phyloP scores from a whole-genome alignment of 1,284 basidiomycete genomes.

The Austroboletus novae-zelandiae region DNA sequence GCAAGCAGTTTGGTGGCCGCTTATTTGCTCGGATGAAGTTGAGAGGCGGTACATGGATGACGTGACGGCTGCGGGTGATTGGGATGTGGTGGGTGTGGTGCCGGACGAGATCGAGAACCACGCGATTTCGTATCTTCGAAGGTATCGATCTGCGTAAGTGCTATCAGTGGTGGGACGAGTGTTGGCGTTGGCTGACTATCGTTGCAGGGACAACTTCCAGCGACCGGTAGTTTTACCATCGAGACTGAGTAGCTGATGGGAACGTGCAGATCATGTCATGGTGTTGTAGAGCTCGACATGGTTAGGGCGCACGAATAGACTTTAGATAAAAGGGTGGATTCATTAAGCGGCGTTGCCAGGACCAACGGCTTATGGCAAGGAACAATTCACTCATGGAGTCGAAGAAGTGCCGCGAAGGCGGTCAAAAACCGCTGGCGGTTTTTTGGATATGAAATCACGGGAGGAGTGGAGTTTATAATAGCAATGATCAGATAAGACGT shows the following conservation, averaged over 20 bases:
- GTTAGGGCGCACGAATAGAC: conserved; percentile 24
- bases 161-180: conserved; percentile 4
- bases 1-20: conserved; percentile 91
- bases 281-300: conserved; percentile 16
- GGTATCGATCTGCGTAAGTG: conserved; percentile 82
- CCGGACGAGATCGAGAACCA: conserved; percentile 89
- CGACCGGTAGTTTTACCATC: conserved; percentile 51
- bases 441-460: conserved; percentile 18
- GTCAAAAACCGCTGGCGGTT: conserved; percentile 25
- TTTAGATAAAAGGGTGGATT: conserved; percentile 20
- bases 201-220: conserved; percentile 50
- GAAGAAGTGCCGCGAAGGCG: conserved; percentile 14
- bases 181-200: conserved; percentile 16
- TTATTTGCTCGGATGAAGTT: conserved; percentile 90
- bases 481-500: conserved; percentile 27
- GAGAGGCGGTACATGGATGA: conserved; percentile 88
- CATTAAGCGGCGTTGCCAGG: conserved; percentile 31
- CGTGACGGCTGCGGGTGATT: conserved; percentile 58
- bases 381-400: conserved; percentile 22
- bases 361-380: conserved; percentile 9
- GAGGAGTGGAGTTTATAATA: conserved; percentile 32
- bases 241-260: conserved; percentile 16
- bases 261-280: conserved; percentile 20
- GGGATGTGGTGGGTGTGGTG: conserved; percentile 61
- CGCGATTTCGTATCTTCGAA: conserved; percentile 88